Percentiles rank a stretch among this genome's conserved stretches.
These are phyloP conservation scores for Lepiota venenata DNA, from an alignment of 768 basidiomycete species.

Conservation along the genomic window DNA sequence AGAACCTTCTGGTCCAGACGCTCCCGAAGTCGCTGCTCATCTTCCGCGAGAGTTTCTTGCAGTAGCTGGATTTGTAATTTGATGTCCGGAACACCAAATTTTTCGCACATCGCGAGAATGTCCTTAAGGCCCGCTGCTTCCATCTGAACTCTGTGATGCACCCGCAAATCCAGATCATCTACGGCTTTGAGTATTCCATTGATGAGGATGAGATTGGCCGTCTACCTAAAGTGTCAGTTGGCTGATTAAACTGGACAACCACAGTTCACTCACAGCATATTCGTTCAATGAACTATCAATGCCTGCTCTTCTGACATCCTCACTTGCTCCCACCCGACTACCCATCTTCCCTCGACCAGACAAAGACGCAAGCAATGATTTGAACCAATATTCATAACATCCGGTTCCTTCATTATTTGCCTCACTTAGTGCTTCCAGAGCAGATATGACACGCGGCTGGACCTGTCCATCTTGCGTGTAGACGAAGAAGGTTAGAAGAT, in stretches of 20 bases:
- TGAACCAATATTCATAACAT: constrained; percentile 88
- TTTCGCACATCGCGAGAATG: constrained; percentile 66
- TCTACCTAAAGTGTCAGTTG: constrained; percentile 32
- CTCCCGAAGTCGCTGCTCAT: constrained; percentile 69
- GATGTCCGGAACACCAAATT: constrained; percentile 60
- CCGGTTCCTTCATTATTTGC: constrained; percentile 59
- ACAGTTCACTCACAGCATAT: constrained; percentile 64
- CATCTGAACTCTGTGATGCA: constrained; percentile 88
- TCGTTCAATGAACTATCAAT: constrained; percentile 72
- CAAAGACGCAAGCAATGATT: constrained; percentile 69
- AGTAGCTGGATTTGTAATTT: constrained; percentile 65
- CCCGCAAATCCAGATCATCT: constrained; percentile 79
- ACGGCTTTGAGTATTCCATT: constrained; percentile 59
- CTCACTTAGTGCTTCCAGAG: constrained; percentile 69
- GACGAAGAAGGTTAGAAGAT: constrained; percentile 72
- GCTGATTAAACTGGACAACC: neutral
- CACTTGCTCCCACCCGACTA: constrained; percentile 91
- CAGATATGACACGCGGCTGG: constrained; percentile 67
- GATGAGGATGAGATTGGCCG: constrained; percentile 71
- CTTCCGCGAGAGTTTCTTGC: constrained; percentile 62
- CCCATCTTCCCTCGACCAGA: constrained; percentile 93
- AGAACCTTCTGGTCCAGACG: constrained; percentile 76
- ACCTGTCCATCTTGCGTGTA: constrained; percentile 62
- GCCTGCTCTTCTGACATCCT: constrained; percentile 73
- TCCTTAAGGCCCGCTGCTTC: constrained; percentile 78